Conservation (phyloP, 2,329 filamentous ascomycete genomes). For the Sphaerostilbella broomeana region DNA sequence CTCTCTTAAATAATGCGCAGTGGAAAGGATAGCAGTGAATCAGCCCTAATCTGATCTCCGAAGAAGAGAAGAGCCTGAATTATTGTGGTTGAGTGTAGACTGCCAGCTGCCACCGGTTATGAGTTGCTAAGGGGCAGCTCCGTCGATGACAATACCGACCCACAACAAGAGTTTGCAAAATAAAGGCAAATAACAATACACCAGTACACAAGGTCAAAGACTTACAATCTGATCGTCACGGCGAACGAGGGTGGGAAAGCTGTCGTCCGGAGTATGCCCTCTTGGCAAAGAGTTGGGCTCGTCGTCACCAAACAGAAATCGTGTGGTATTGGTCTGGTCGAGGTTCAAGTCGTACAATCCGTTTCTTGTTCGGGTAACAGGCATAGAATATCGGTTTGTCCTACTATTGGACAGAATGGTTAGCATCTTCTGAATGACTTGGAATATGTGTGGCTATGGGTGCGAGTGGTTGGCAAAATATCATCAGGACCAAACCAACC, state of each 20-base stretch:
- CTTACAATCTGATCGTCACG: conserved; percentile 54
- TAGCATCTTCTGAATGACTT: too few relatives aligned
- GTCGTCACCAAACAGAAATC: conserved; percentile 80
- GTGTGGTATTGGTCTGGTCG: conserved; percentile 77
- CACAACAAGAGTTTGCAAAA: background rate
- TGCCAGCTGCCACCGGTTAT: conserved; percentile 1
- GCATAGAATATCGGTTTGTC: conserved; percentile 89
- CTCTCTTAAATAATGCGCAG: too few relatives aligned
- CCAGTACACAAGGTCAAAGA: conserved; percentile 15
- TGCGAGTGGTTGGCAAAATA: too few relatives aligned
- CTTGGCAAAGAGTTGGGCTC: conserved; percentile 45
- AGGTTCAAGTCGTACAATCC: conserved; percentile 62
- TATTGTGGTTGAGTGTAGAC: background rate
- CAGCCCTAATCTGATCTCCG: background rate
- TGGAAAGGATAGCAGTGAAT: background rate
- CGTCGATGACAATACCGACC: background rate
- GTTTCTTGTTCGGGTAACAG: conserved; percentile 65
- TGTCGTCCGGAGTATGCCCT: conserved; percentile 65
- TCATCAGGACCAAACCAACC: too few relatives aligned
- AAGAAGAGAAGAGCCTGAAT: background rate
- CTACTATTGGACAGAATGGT: conserved; percentile 38
- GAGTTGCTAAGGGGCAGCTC: too few relatives aligned
- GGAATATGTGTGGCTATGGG: too few relatives aligned
- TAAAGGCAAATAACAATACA: too few relatives aligned
- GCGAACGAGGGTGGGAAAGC: conserved; percentile 77